Percentiles rank a stretch among this genome's conserved stretches.
phyloP scores from a whole-genome alignment of 768 basidiomycete species.

The Boletus eberwhitei region DNA sequence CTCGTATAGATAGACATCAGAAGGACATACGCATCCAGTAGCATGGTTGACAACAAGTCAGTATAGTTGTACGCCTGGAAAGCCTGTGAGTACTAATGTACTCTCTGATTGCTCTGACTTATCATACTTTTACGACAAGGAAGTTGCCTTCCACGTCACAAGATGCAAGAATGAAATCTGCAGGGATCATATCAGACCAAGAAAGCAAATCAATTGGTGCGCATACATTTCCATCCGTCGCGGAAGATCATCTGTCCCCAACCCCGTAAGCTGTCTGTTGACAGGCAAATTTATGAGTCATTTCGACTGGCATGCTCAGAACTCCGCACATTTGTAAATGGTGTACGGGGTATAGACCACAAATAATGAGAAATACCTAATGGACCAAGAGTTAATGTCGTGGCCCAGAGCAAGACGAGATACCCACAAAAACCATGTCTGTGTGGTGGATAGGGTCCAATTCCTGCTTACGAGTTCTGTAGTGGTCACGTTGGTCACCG shows the following conservation, averaged over 20 bases:
- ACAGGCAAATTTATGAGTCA: not conserved
- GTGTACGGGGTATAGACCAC: constrained; percentile 83
- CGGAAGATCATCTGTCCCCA: constrained; percentile 70
- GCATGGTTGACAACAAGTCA: constrained; percentile 83
- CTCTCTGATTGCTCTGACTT: not conserved
- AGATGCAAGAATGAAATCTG: constrained; percentile 74
- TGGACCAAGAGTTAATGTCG: not conserved
- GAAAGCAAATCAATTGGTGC: not conserved
- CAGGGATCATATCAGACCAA: constrained; percentile 2
- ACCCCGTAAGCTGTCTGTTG: constrained; percentile 74
- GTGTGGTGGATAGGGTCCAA: constrained; percentile 77
- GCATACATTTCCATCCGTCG: constrained; percentile 87
- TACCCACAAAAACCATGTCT: constrained; percentile 78
- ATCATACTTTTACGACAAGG: constrained; percentile 66
- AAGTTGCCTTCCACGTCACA: constrained; percentile 91
- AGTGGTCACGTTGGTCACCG: constrained; percentile 84
- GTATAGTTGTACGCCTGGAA: constrained; percentile 79
- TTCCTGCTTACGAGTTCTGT: constrained; percentile 67
- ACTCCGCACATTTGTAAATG: constrained; percentile 71
- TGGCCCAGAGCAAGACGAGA: not conserved
- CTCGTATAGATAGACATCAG: not conserved
- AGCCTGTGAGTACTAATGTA: not conserved
- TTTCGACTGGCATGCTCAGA: not conserved
- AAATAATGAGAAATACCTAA: constrained; percentile 77
- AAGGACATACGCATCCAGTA: constrained; percentile 73